A percentile compares a stretch with the other conserved stretches of the same genome.
phyloP scores from a whole-genome alignment of 177 flowering plant genomes.

The Vitis hybrid region DNA sequence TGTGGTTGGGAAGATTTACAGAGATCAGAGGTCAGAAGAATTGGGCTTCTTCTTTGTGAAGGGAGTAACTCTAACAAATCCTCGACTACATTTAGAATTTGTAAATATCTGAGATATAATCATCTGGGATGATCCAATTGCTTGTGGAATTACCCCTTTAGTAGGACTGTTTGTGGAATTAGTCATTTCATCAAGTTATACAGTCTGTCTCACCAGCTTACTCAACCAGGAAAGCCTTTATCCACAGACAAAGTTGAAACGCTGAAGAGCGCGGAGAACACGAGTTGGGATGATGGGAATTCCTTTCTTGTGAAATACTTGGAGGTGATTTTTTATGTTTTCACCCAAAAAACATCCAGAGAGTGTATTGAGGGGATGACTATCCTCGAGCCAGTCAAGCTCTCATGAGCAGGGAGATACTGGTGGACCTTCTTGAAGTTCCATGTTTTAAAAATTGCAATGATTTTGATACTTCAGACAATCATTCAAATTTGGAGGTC shows the following conservation, averaged over 20 bases:
- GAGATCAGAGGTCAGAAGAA: slow-evolving; percentile 20
- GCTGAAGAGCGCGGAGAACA: slow-evolving; percentile 9
- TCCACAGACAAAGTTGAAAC: slow-evolving; percentile 4
- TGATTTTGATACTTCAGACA: slow-evolving; percentile 8
- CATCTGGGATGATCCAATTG: neutral
- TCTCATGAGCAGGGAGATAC: slow-evolving; percentile 21
- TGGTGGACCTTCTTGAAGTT: slow-evolving; percentile 28
- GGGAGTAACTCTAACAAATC: slow-evolving; percentile 1
- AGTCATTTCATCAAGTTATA: slow-evolving; percentile 25
- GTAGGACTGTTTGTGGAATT: too few relatives aligned
- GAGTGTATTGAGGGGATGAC: slow-evolving; percentile 8
- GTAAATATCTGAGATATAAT: slow-evolving; percentile 6
- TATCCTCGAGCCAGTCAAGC: slow-evolving; percentile 12
- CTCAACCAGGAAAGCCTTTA: slow-evolving; percentile 14
- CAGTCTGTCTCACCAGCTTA: slow-evolving; percentile 26
- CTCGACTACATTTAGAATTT: slow-evolving; percentile 17
- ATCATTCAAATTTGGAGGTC: slow-evolving; percentile 26
- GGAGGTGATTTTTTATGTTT: slow-evolving; percentile 11
- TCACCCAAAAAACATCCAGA: slow-evolving; percentile 17
- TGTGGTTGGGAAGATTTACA: slow-evolving; percentile 19
- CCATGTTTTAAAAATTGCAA: slow-evolving; percentile 29
- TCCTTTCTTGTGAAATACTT: slow-evolving; percentile 28
- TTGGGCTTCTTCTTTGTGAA: slow-evolving; percentile 21
- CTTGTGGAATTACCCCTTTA: slow-evolving; percentile 26
- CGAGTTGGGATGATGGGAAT: slow-evolving; percentile 27